Evolutionary conservation across 208 protist species (phyloP), one percentile per base, ranked within the genome.

Genomic region (Crithidia bombi): DNA sequence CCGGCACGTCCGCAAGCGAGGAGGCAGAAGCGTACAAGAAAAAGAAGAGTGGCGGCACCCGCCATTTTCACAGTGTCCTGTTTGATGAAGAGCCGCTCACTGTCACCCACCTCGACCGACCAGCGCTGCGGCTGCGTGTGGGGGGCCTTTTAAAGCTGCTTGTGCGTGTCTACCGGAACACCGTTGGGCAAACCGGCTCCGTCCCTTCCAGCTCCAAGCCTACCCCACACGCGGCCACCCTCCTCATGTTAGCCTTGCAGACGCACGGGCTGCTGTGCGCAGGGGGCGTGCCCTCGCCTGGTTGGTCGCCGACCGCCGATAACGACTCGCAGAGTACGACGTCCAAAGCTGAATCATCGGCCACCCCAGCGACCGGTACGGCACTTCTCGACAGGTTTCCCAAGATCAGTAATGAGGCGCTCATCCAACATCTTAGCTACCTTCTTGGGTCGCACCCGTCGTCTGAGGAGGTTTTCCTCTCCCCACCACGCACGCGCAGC

Each of bases 241-340:
- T 90, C 71, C 65, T 92, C 30, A 79, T 87, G 63, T 51, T 90
- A 33, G 66, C 87, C n/a, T 63, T 92, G 38, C 86, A 92, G 59
- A 79, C 74, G 21, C 89, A 92, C 59, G 72, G 75, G 5, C 82
- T 89, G 77, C 73, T 89, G 51, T 82, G 76, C 43, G 28, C 43
- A 23, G 89, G 89, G 6, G 77, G 81, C 5, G 77, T 94, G 28
- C 77, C 73, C 15, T 81, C 91, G 17, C 78, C 72, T 66, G 67
- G 62, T 12, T 92, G 81, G 79, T 63, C 67, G 21, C 76, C 76
- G 15, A 65, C 52, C 11, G 51, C 65, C 26, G 75, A 85, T 23
- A 33, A 32, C 52, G 21, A 15, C 36, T 6, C 17, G 5, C 7
- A 35, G 19, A 57, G 30, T 39, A 25, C 38, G 32, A 44, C 25